phyloP scores from a whole-genome alignment of 1,284 basidiomycete genomes.

The Ceratobasidium sp. region DNA sequence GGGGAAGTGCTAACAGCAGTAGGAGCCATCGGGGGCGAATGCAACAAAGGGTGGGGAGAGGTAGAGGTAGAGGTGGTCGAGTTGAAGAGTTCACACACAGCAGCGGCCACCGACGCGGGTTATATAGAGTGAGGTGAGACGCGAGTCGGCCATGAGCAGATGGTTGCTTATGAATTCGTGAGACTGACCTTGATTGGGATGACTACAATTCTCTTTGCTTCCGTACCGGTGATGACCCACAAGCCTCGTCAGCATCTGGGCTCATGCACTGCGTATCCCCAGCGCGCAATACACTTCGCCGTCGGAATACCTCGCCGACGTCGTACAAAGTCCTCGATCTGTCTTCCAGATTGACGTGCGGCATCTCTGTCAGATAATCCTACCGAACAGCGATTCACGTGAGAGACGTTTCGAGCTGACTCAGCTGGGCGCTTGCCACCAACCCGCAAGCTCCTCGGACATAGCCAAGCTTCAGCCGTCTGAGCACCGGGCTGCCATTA shows the following conservation, averaged over 20 bases:
- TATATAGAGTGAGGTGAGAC: slow-evolving; percentile 42
- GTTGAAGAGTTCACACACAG: slow-evolving; percentile 26
- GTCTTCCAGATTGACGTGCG: slow-evolving; percentile 10
- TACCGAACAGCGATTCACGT: slow-evolving; percentile 37
- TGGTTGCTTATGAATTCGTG: slow-evolving; percentile 43
- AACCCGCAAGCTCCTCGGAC: no score
- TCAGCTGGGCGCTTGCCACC: no score
- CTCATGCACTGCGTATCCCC: not conserved
- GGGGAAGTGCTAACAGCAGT: slow-evolving; percentile 40
- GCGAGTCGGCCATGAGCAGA: slow-evolving; percentile 33
- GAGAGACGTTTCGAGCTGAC: not conserved
- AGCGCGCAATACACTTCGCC: not conserved
- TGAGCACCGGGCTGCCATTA: no score
- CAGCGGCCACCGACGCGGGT: not conserved
- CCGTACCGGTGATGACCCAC: not conserved
- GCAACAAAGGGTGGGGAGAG: not conserved
- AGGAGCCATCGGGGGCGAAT: slow-evolving; percentile 27
- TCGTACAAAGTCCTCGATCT: not conserved
- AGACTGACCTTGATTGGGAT: slow-evolving; percentile 34
- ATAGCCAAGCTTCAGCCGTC: no score
- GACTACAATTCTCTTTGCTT: slow-evolving; percentile 5
- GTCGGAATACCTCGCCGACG: not conserved
- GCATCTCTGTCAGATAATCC: not conserved
- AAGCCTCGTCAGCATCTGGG: slow-evolving; percentile 9
- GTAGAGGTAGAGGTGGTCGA: slow-evolving; percentile 8